Conservation (phyloP, 495 filamentous ascomycete genomes). For the Pseudomonodictys pantanalensis region DNA sequence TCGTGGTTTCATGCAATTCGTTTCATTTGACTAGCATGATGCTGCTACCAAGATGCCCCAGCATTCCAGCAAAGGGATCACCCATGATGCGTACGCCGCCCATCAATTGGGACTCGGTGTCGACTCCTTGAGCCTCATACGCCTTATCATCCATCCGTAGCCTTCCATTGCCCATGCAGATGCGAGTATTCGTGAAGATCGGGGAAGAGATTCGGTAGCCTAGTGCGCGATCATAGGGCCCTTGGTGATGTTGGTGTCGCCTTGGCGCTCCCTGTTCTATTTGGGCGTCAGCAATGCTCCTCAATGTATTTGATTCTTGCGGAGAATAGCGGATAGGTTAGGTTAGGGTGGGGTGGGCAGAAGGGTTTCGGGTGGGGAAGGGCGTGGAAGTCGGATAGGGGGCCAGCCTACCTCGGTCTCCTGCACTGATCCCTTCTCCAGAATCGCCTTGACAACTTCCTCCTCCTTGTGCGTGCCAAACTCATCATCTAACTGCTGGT, state of each 20-base stretch:
- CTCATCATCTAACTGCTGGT: constrained; percentile 71
- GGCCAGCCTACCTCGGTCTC: constrained; percentile 36
- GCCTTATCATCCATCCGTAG: constrained; percentile 1
- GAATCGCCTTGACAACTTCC: constrained; percentile 72
- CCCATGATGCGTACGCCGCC: background rate
- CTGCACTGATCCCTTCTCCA: constrained; percentile 61
- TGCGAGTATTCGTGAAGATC: background rate
- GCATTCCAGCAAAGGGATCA: constrained; percentile 5
- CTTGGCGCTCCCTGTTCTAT: constrained; percentile 43
- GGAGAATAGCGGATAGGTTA: too few relatives aligned
- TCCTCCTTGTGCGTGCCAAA: constrained; percentile 80
- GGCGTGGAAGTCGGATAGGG: background rate
- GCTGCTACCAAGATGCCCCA: background rate
- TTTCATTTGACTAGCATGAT: background rate
- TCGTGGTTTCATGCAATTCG: background rate
- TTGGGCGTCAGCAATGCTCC: background rate
- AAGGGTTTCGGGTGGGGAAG: background rate
- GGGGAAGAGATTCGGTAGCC: background rate
- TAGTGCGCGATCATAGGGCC: constrained; percentile 46
- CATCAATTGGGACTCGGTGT: background rate
- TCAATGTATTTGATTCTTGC: too few relatives aligned
- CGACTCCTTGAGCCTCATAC: too few relatives aligned
- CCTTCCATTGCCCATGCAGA: background rate
- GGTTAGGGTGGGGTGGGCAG: background rate
- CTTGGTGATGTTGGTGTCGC: constrained; percentile 48